A percentile compares a stretch with the other conserved stretches of the same genome.
Evolutionary conservation across 495 filamentous ascomycete species (phyloP).

Genomic region (Opeltia flavorubescens): DNA sequence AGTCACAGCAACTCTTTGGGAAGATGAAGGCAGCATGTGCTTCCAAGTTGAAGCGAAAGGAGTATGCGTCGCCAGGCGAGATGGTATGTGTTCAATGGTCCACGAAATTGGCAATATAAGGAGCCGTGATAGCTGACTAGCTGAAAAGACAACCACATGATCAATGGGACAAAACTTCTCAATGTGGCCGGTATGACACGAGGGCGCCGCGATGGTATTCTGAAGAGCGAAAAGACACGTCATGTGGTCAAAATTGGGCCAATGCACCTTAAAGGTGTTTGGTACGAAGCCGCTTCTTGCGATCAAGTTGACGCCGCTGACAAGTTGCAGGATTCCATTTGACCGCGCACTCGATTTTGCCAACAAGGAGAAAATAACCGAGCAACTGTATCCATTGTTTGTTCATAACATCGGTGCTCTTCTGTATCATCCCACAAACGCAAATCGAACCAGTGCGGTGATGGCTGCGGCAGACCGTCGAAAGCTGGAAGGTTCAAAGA

Average conservation of each 20-base stretch:
- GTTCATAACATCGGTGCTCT: slow-evolving; percentile 94
- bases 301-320: not conserved
- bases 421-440: slow-evolving; percentile 87
- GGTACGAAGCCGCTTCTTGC: slow-evolving; percentile 37
- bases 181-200: slow-evolving; percentile 98
- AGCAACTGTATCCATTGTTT: slow-evolving; percentile 86
- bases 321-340: slow-evolving; percentile 71
- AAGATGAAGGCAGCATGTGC: slow-evolving; percentile 94
- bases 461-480: slow-evolving; percentile 63
- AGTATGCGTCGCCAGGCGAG: slow-evolving; percentile 85
- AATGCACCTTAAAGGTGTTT: slow-evolving; percentile 98
- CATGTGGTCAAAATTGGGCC: slow-evolving; percentile 98
- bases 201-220: slow-evolving; percentile 85
- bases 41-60: slow-evolving; percentile 96
- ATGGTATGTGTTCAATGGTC: slow-evolving; percentile 45
- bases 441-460: slow-evolving; percentile 63
- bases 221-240: slow-evolving; percentile 93
- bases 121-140: not conserved
- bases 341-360: slow-evolving; percentile 94
- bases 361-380: slow-evolving; percentile 98
- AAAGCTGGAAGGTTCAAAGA: slow-evolving; percentile 35
- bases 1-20: slow-evolving; percentile 94
- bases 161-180: slow-evolving; percentile 92
- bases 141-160: slow-evolving; percentile 89
- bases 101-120: not conserved